Percentiles rank a stretch among this genome's conserved stretches.
Evolutionary conservation across 345 rosid species (phyloP).

Genomic region (Eucalyptus pauciflora): DNA sequence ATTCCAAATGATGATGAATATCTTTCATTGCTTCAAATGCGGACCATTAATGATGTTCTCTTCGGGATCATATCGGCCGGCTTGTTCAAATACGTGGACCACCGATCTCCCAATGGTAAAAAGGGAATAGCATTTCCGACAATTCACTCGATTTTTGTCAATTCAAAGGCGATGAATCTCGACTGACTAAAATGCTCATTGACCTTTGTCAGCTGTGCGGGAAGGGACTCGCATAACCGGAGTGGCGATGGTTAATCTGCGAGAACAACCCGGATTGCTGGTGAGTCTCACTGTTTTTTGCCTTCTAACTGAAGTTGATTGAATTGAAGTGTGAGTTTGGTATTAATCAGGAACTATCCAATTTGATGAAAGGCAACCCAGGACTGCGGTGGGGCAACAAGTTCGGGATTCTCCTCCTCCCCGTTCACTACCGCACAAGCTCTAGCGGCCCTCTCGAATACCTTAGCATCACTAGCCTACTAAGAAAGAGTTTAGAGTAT

Average conservation of each 20-base stretch:
- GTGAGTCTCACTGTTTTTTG: neutral
- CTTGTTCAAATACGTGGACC: slow-evolving; percentile 42
- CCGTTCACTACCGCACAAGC: no score
- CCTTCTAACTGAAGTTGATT: neutral
- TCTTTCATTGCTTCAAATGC: neutral
- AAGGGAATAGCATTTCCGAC: neutral
- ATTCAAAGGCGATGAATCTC: neutral
- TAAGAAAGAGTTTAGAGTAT: no score
- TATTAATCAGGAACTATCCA: slow-evolving; percentile 9
- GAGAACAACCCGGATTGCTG: slow-evolving; percentile 28
- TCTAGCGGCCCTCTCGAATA: no score
- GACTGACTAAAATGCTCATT: neutral
- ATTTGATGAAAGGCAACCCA: slow-evolving; percentile 12
- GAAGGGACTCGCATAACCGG: neutral
- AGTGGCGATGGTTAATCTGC: slow-evolving; percentile 47
- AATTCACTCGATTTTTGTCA: neutral
- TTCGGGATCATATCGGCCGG: slow-evolving; percentile 41
- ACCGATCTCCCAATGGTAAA: slow-evolving; percentile 36
- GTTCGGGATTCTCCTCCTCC: no score
- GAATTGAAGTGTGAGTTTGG: neutral
- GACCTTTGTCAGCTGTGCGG: slow-evolving; percentile 9
- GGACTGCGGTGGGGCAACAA: slow-evolving; percentile 39
- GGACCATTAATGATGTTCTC: slow-evolving; percentile 62
- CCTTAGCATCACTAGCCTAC: no score
- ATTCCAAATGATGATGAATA: neutral